Percentiles rank a stretch among this genome's conserved stretches.
phyloP scores from a whole-genome alignment of 2,329 filamentous ascomycete species.

The Beauveria sp. region DNA sequence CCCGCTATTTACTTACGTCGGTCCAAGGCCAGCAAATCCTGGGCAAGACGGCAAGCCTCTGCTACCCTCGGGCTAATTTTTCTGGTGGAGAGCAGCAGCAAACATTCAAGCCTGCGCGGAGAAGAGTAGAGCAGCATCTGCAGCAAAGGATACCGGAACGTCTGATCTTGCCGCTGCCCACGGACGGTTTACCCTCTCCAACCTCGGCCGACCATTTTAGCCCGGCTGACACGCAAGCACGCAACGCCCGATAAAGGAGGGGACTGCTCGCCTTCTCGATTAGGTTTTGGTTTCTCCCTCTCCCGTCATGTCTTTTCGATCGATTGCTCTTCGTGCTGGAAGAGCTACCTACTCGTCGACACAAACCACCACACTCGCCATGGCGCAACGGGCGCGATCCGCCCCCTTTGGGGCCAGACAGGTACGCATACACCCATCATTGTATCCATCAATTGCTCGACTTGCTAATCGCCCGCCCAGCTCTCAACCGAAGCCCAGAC shows the following conservation, averaged over 20 bases:
- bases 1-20: neutral
- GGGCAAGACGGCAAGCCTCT: conserved; percentile 8
- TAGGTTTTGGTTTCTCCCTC: conserved; percentile 2
- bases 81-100: conserved; percentile 17
- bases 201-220: conserved; percentile 3
- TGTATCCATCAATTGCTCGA: neutral
- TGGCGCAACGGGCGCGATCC: conserved; percentile 78
- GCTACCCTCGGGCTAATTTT: conserved; percentile 20
- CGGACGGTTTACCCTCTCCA: neutral
- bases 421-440: conserved; percentile 13
- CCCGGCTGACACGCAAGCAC: conserved; percentile 5
- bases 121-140: neutral
- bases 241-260: conserved; percentile 4
- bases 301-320: conserved; percentile 48
- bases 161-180: conserved; percentile 2
- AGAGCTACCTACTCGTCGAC: conserved; percentile 38
- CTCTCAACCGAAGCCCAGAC: conserved; percentile 27
- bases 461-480: conserved; percentile 16
- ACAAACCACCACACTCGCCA: conserved; percentile 40
- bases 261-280: neutral
- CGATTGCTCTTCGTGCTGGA: conserved; percentile 46
- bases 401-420: conserved; percentile 40
- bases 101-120: neutral
- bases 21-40: neutral
- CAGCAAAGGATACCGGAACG: conserved; percentile 6